Base-by-base conservation (phyloP, 257 asterid species). In the Gentiana macrophylla region DNA sequence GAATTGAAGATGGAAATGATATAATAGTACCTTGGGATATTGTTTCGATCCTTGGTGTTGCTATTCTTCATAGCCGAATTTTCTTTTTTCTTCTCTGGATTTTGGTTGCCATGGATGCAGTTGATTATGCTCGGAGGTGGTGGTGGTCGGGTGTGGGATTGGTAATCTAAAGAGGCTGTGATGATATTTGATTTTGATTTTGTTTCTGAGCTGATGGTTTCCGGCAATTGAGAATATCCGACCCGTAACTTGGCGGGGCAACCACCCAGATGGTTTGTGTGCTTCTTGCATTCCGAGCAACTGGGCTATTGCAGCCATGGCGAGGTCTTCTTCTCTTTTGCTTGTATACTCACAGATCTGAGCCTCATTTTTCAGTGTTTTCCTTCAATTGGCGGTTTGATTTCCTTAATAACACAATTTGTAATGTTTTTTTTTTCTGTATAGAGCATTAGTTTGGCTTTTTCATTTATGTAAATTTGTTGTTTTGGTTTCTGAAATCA, bases 191-290 rank as follows among this genome's bases (percentile, higher is more conserved):
- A 6, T 24, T 24, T 24, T 24, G 24, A 24, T n/a, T 37, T 37
- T 47, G 37, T 44, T 41, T 59, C 48, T 13, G 56, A 54, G 60
- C 52, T 32, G 13, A 24, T 12, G 48, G 35, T 32, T 35, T n/a
- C 49, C 15, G 57, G 62, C 35, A 5, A 13, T 37, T 48, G 56
- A 41, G 72, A 50, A 4, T 46, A 63, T 64, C 62, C 43, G 66
- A 60, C 52, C 78, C 55, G 76, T 76, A 67, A 64, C 85, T 73
- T 79, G 85, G 78, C 70, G 8, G 73, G 78, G 82, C 68, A 35
- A 63, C 53, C 66, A 34, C 68, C 57, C 57, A 73, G 57, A 49
- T 69, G 60, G 63, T 45, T 35, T 57, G 54, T 32, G 38, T 15
- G 34, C 32, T 5, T 32, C 38, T 8, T 1, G 52, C 41, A 4